Evolutionary conservation across 2,329 filamentous ascomycete species (phyloP).

Genomic region (Mariannaea elegans): DNA sequence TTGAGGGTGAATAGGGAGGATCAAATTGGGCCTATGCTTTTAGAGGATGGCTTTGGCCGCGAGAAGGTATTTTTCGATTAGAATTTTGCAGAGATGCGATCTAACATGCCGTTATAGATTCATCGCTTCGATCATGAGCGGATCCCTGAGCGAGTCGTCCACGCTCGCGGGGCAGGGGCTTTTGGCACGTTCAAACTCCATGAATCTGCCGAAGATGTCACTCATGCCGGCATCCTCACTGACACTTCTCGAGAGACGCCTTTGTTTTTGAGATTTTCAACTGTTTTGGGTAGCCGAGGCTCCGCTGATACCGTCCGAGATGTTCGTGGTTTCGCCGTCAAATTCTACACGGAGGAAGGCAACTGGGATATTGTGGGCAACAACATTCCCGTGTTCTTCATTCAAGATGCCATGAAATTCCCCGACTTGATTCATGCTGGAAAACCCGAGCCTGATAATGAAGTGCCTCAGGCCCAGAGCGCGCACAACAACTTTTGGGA

Average conservation of each 20-base stretch:
- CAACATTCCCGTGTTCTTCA: slow-evolving; percentile 80
- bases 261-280: slow-evolving; percentile 71
- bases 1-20: slow-evolving; percentile 70
- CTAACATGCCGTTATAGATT: slow-evolving; percentile 55
- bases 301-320: slow-evolving; percentile 86
- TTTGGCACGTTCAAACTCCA: slow-evolving; percentile 76
- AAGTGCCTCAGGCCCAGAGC: slow-evolving; percentile 75
- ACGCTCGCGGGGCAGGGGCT: slow-evolving; percentile 74
- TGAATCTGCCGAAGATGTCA: slow-evolving; percentile 72
- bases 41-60: slow-evolving; percentile 77
- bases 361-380: slow-evolving; percentile 81
- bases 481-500: slow-evolving; percentile 84
- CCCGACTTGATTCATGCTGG: slow-evolving; percentile 70
- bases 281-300: slow-evolving; percentile 77
- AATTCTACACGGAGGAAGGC: slow-evolving; percentile 75
- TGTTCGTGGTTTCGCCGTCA: slow-evolving; percentile 79
- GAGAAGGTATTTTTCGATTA: slow-evolving; percentile 68
- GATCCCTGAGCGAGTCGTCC: slow-evolving; percentile 72
- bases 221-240: slow-evolving; percentile 69
- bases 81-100: background rate
- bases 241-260: slow-evolving; percentile 61
- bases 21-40: slow-evolving; percentile 70
- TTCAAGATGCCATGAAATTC: slow-evolving; percentile 79
- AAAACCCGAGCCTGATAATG: slow-evolving; percentile 76
- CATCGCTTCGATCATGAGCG: slow-evolving; percentile 75